Evolutionary conservation across 352 stramenopile species (phyloP).

Genomic region (Globisporangium iwayamae): DNA sequence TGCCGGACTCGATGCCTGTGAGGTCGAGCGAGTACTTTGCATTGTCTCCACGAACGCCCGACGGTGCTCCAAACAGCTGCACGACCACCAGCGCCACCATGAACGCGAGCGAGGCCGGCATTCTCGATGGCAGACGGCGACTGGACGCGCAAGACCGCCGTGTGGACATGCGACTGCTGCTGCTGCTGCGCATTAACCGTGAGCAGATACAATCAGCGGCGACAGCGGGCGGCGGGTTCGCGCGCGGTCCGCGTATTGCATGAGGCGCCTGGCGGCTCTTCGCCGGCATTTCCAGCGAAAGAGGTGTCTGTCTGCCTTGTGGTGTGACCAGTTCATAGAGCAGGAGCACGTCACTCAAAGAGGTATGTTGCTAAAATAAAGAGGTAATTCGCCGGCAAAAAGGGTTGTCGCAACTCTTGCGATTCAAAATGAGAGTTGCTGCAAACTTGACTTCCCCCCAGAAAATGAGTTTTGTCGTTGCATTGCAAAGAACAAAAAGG

Average conservation of each 20-base stretch:
- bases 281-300: background rate
- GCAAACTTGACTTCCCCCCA: background rate
- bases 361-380: too few relatives aligned
- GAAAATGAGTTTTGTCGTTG: background rate
- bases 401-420: too few relatives aligned
- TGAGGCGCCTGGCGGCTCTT: background rate
- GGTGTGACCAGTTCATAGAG: conserved; percentile 1
- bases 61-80: background rate
- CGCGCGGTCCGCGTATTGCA: background rate
- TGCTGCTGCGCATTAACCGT: background rate
- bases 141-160: background rate
- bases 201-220: conserved; percentile 4
- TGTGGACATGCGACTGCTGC: background rate
- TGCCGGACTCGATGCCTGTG: conserved; percentile 30
- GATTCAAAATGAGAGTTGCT: too few relatives aligned
- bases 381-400: too few relatives aligned
- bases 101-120: background rate
- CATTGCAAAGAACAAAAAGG: background rate
- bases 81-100: background rate
- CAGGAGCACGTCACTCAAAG: background rate
- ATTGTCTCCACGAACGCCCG: conserved; percentile 17
- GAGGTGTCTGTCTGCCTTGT: background rate
- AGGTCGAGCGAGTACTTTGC: conserved; percentile 32
- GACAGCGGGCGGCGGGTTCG: background rate
- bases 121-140: background rate